Conservation (phyloP, 2,329 filamentous ascomycete genomes). For the Phialemoniopsis sp. region DNA sequence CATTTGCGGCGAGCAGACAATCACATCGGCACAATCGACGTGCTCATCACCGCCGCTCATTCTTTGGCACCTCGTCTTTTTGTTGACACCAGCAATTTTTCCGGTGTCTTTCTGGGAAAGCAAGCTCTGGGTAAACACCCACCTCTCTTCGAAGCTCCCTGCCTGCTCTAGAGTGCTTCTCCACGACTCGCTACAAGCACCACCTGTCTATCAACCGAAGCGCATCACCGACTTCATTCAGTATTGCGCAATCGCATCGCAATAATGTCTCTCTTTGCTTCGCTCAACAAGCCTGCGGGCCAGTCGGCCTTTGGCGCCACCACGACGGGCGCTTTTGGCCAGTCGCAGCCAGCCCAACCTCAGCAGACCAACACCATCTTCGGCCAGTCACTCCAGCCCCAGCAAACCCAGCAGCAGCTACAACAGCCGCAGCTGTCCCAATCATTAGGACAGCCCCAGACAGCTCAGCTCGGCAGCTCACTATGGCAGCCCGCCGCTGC, state of each 20-base stretch:
- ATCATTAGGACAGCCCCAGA: conserved; percentile 12
- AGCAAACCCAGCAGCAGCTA: conserved; percentile 15
- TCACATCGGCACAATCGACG: too few relatives aligned
- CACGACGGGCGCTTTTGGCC: conserved; percentile 24
- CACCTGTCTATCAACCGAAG: not conserved
- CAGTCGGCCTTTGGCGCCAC: conserved; percentile 17
- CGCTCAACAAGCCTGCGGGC: conserved; percentile 12
- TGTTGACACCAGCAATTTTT: too few relatives aligned
- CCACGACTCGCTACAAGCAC: not conserved
- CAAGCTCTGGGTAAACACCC: too few relatives aligned
- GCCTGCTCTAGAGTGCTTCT: not conserved
- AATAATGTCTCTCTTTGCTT: conserved; percentile 3
- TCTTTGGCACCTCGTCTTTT: too few relatives aligned
- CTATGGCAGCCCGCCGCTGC: conserved; percentile 43
- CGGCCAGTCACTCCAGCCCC: conserved; percentile 13
- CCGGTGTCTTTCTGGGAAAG: too few relatives aligned
- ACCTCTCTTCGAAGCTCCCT: not conserved
- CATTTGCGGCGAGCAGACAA: too few relatives aligned
- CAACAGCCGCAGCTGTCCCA: conserved; percentile 17
- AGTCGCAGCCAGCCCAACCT: conserved; percentile 22
- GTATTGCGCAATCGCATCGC: not conserved
- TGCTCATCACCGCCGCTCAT: too few relatives aligned
- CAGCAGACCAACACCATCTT: conserved; percentile 12
- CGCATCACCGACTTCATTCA: not conserved
- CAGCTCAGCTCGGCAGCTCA: conserved; percentile 37